These are phyloP conservation scores for Chloromonas sp. DNA, from an alignment of 163 green algal species.

Conservation along the genomic window DNA sequence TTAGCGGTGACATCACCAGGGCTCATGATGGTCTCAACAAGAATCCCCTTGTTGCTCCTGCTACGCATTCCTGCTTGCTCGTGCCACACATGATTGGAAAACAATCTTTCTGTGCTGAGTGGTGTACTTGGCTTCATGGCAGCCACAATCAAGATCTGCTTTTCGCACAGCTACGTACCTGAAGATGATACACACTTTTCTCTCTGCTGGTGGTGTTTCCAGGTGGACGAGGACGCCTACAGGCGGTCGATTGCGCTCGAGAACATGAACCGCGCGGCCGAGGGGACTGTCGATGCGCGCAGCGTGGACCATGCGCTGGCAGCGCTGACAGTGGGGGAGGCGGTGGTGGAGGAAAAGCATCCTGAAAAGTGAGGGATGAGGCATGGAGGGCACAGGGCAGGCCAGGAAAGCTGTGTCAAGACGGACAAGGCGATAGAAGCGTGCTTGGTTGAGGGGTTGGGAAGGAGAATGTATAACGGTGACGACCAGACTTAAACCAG, in stretches of 20 bases:
- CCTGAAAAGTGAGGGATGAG: slow-evolving; percentile 42
- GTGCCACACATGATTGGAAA: not conserved
- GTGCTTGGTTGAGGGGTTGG: too few species aligned
- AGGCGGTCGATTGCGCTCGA: slow-evolving; percentile 22
- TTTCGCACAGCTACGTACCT: too few species aligned
- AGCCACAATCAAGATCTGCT: too few species aligned
- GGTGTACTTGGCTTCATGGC: too few species aligned
- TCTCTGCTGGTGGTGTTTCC: not conserved
- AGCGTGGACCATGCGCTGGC: slow-evolving; percentile 44
- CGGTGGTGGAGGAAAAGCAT: slow-evolving; percentile 41
- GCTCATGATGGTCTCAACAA: too few species aligned
- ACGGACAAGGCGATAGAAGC: too few species aligned
- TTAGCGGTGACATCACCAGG: too few species aligned
- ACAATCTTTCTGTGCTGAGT: too few species aligned
- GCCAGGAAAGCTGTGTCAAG: too few species aligned
- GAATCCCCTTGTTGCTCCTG: slow-evolving; percentile 8
- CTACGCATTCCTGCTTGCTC: not conserved
- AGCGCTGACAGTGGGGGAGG: slow-evolving; percentile 19
- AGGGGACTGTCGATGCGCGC: slow-evolving; percentile 32
- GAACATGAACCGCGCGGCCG: slow-evolving; percentile 45
- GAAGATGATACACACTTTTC: not conserved
- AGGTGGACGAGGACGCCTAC: slow-evolving; percentile 8
- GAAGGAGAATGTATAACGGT: too few species aligned
- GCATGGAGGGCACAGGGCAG: too few species aligned
- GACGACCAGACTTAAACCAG: too few species aligned